These are phyloP conservation scores for Fusarium neocosmosporiellum DNA, from an alignment of 2,329 filamentous ascomycete species.

Conservation along the genomic window DNA sequence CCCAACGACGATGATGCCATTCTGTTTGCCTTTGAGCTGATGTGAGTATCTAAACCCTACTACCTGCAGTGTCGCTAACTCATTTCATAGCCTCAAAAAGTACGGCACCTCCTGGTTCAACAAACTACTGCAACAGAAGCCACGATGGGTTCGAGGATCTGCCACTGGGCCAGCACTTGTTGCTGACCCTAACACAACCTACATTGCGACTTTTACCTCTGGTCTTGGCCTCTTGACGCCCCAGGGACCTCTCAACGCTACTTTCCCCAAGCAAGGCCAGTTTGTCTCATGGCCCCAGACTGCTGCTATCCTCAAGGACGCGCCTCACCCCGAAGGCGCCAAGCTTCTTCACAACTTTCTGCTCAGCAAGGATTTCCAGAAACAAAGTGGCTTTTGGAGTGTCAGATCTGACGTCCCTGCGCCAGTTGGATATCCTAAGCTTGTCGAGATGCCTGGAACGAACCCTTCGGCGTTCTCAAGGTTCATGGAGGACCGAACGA, in stretches of 20 bases:
- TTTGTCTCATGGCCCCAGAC: conserved; percentile 61
- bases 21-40: conserved; percentile 59
- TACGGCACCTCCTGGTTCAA: conserved; percentile 58
- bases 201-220: conserved; percentile 48
- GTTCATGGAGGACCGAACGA: conserved; percentile 55
- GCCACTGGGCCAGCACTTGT: conserved; percentile 54
- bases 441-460: conserved; percentile 37
- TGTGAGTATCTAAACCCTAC: conserved; percentile 46
- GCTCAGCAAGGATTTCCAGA: conserved; percentile 55
- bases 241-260: conserved; percentile 32
- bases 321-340: conserved; percentile 61
- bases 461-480: conserved; percentile 51
- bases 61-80: not conserved
- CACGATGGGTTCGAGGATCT: conserved; percentile 63
- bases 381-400: conserved; percentile 44
- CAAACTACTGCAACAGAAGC: conserved; percentile 57
- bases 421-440: conserved; percentile 41
- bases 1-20: conserved; percentile 68
- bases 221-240: conserved; percentile 17
- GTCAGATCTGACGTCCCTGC: conserved; percentile 49
- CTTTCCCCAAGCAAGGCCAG: conserved; percentile 49
- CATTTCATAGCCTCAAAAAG: conserved; percentile 44
- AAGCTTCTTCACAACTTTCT: conserved; percentile 62
- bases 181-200: conserved; percentile 37
- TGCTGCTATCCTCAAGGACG: conserved; percentile 56